Evolutionary conservation across 2,329 filamentous ascomycete genomes (phyloP), one percentile per base, ranked within the genome.

Genomic region (Cladosporium phlei): DNA sequence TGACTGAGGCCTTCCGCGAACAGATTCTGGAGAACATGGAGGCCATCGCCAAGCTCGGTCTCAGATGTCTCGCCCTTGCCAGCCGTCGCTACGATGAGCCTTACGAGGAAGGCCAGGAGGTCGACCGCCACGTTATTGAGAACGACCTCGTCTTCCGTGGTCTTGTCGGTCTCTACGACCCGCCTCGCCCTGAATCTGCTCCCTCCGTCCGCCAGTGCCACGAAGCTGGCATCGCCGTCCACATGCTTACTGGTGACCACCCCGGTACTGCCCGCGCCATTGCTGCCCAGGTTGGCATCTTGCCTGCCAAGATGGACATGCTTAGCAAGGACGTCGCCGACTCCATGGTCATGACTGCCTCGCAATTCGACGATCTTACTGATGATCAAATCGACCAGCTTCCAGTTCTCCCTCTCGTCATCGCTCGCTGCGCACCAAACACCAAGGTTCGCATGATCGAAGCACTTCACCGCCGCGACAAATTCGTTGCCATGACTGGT

Each of bases 361-460:
- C 53, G 3, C 55, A 59, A 48, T 65, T 64, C 50, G 60, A 94
- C 63, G 81, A 80, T 52, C 74, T 94, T 53, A 78, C 78, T 0
- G 85, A 93, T 37, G 79, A 74, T 0, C 79, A 93, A 63, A 86
- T 94, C 46, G 88, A 87, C 54, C 73, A 75, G 0, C 71, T 94
- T 12, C 82, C 84, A 4, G 80, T 88, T 30, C 71, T 94, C 2
- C 88, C 88, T 2, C 72, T 91, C 1, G 88, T 94, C 7, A 83
- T 94, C 50, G 88, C 88, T 28, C 83, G 88, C 28, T 94, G 88
- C 62, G 85, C 86, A 1, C 88, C 89, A 0, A 80, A 86, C 49
- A 94, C 88, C 29, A 95, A 95, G 69, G 88, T 88, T 4, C 82
- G 87, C 49, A 94, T 95, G 88, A 90, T 95, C 42, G 86, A 90